A percentile compares a stretch with the other conserved stretches of the same genome.
phyloP scores from a whole-genome alignment of 352 stramenopile genomes.

The Globisporangium polare region DNA sequence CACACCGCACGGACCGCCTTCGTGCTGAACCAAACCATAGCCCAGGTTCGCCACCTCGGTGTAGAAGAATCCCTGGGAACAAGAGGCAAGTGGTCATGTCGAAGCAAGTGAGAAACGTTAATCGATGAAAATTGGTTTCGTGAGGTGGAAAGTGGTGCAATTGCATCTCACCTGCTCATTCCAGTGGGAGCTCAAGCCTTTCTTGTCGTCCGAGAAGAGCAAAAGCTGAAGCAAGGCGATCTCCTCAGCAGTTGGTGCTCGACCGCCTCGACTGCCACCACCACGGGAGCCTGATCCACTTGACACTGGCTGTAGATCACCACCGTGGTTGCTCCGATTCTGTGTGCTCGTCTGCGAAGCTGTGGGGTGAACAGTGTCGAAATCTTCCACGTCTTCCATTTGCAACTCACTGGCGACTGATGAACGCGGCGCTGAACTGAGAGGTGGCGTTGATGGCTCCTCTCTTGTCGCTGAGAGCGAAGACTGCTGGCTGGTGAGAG shows the following conservation, averaged over 20 bases:
- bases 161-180: conserved; percentile 51
- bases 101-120: neutral
- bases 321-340: neutral
- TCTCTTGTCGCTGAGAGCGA: neutral
- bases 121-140: neutral
- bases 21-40: conserved; percentile 91
- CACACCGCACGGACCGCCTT: conserved; percentile 94
- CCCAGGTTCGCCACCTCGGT: conserved; percentile 39
- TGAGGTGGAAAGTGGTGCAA: neutral
- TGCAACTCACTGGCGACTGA: conserved; percentile 12
- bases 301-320: neutral
- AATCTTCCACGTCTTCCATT: conserved; percentile 20
- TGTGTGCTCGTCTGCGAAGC: neutral
- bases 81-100: neutral
- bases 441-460: neutral
- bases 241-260: conserved; percentile 33
- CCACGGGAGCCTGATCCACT: neutral
- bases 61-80: conserved; percentile 63
- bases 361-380: conserved; percentile 1
- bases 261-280: conserved; percentile 2
- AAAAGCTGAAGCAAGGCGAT: conserved; percentile 46
- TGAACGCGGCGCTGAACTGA: neutral
- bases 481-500: neutral
- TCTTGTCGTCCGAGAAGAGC: conserved; percentile 52
- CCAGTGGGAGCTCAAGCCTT: conserved; percentile 65